A percentile compares a stretch with the other conserved stretches of the same genome.
These are phyloP conservation scores for Mycena metata DNA, from an alignment of 768 basidiomycete species.

Conservation along the genomic window DNA sequence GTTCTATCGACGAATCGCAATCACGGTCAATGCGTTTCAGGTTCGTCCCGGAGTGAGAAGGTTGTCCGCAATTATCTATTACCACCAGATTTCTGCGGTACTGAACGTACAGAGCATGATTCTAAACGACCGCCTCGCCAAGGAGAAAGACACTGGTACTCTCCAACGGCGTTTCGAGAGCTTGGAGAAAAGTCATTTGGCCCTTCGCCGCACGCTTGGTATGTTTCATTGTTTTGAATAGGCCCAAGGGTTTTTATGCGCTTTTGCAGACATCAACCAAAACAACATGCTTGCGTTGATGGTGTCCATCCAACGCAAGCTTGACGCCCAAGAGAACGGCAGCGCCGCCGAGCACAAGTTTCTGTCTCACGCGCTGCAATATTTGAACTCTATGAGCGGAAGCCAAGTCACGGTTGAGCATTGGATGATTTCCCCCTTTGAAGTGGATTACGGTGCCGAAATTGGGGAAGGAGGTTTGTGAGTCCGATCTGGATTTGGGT, in stretches of 20 bases:
- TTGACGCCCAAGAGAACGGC: not conserved
- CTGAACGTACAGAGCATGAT: slow-evolving; percentile 4
- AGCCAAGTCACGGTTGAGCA: not conserved
- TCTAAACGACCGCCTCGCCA: not conserved
- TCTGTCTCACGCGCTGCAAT: not conserved
- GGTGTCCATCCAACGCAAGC: not conserved
- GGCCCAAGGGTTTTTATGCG: not conserved
- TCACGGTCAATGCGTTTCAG: too few relatives aligned
- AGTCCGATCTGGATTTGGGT: not conserved
- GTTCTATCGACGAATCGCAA: too few relatives aligned
- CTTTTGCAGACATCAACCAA: not conserved
- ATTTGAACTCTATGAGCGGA: not conserved
- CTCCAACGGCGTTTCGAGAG: not conserved
- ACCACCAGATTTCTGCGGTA: slow-evolving; percentile 11
- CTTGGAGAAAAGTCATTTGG: not conserved
- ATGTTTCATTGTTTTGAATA: not conserved
- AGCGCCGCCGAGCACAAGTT: not conserved
- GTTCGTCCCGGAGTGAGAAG: too few relatives aligned
- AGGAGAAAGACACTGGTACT: not conserved
- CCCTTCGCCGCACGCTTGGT: not conserved
- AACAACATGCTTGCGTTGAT: not conserved
- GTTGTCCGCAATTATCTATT: too few relatives aligned
- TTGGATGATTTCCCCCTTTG: not conserved
- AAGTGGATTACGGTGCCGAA: not conserved
- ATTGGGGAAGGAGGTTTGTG: not conserved